These are phyloP conservation scores for Endoconidiophora laricicola DNA, from an alignment of 2,329 filamentous ascomycete species.

Conservation along the genomic window DNA sequence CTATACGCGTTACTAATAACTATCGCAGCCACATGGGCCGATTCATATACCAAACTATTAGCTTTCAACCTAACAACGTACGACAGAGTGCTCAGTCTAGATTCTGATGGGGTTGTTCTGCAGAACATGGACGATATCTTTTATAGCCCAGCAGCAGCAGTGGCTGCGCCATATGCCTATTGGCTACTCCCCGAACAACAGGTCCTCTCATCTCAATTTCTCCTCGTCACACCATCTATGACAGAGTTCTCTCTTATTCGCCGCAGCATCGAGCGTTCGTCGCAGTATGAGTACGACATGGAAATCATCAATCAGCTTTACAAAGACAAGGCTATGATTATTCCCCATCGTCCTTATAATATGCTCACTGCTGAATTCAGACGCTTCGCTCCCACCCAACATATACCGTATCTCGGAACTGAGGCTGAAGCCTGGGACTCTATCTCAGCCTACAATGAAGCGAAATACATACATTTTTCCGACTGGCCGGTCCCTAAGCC, in stretches of 20 bases:
- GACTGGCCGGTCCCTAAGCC: slow-evolving; percentile 55
- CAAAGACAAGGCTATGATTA: slow-evolving; percentile 37
- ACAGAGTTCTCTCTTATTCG: slow-evolving; percentile 28
- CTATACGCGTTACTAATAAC: background rate
- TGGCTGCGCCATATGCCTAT: slow-evolving; percentile 57
- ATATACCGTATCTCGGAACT: slow-evolving; percentile 27
- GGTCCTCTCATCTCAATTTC: slow-evolving; percentile 41
- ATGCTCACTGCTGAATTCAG: slow-evolving; percentile 46
- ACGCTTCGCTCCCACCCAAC: slow-evolving; percentile 23
- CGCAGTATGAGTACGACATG: slow-evolving; percentile 39
- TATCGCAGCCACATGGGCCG: slow-evolving; percentile 38
- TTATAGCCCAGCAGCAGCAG: slow-evolving; percentile 39
- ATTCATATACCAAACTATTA: slow-evolving; percentile 50
- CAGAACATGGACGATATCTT: slow-evolving; percentile 55
- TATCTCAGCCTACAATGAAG: slow-evolving; percentile 32
- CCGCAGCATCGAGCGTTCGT: slow-evolving; percentile 15
- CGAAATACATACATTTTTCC: slow-evolving; percentile 53
- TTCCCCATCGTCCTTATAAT: slow-evolving; percentile 47
- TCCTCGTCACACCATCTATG: slow-evolving; percentile 43
- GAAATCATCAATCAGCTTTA: slow-evolving; percentile 49
- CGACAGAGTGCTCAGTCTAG: slow-evolving; percentile 27
- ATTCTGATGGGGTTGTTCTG: slow-evolving; percentile 48
- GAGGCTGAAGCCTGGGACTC: slow-evolving; percentile 39
- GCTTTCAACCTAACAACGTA: slow-evolving; percentile 53
- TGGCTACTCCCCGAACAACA: slow-evolving; percentile 41